Conservation (phyloP, 1,284 basidiomycete species). For the Pseudozyma flocculosa region DNA sequence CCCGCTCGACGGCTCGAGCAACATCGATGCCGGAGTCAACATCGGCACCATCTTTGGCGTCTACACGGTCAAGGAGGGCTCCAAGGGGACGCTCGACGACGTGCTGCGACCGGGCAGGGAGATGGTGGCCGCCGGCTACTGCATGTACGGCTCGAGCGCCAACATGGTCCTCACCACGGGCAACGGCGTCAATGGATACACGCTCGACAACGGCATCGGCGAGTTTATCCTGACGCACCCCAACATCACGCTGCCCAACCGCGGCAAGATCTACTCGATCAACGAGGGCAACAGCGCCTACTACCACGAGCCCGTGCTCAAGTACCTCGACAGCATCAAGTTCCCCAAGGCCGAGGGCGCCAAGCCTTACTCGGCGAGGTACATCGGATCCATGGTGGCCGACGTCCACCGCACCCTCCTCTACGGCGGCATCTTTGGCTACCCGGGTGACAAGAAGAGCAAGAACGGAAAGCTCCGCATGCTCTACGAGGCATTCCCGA, state of each 20-base stretch:
- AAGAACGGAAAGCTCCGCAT: conserved; percentile 92
- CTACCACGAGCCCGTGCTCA: conserved; percentile 70
- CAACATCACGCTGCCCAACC: conserved; percentile 85
- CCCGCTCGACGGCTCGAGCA: conserved; percentile 94
- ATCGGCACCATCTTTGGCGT: conserved; percentile 99
- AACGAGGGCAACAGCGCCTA: conserved; percentile 97
- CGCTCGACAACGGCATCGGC: conserved; percentile 79
- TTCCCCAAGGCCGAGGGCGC: conserved; percentile 60
- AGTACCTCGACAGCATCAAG: conserved; percentile 95
- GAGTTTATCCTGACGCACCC: conserved; percentile 99
- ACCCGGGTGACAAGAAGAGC: conserved; percentile 96
- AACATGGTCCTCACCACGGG: conserved; percentile 96
- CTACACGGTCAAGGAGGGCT: conserved; percentile 77
- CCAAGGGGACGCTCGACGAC: conserved; percentile 76
- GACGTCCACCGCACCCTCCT: conserved; percentile 94
- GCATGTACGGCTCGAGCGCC: conserved; percentile 91
- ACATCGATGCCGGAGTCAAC: conserved; percentile 99
- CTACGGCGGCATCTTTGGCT: conserved; percentile 98
- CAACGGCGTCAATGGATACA: conserved; percentile 96
- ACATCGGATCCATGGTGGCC: conserved; percentile 98
- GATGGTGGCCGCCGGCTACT: conserved; percentile 90
- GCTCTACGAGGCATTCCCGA: conserved; percentile 98
- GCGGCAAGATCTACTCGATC: conserved; percentile 99
- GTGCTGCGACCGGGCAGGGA: conserved; percentile 90
- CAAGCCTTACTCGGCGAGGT: conserved; percentile 66